Evolutionary conservation across 108 stramenopile genomes (phyloP), one percentile per base, ranked within the genome.

Genomic region (Fragilaria radians): DNA sequence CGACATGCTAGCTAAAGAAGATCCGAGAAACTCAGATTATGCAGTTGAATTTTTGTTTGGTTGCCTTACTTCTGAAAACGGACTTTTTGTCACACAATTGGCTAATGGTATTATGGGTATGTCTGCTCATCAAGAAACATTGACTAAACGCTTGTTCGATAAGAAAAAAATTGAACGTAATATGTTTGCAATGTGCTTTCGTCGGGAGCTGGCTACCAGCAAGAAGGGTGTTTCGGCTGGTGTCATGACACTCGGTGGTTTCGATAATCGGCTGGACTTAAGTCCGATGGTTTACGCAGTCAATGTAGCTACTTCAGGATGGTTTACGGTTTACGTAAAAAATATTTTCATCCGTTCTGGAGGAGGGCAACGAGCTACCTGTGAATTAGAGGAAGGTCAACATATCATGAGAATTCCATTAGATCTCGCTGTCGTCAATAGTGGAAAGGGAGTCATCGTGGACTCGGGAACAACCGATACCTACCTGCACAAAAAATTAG

Each of bases 31-130:
- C 59, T 45, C 49, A 28, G n/a, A 63, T 7, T 74, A 72, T 47
- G 36, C 72, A 0, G 63, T 82, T 4, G 56, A 54, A 5, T 91
- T 98, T 46, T 78, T 87, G 59, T 98, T 98, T 82, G 97, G 96
- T 17, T 98, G 97, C 66, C 90, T 89, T 60, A 80, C 74, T 28
- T 31, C 30, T 18, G 73, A 77, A 25, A 78, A 70, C 4, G 92
- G 92, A 0, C 80, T 91, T 26, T 89, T 85, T 58, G 61, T 83
- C 19, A 88, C 91, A 29, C 94, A 96, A 65, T 67, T 94, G 42
- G 95, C 94, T 21, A 79, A 91, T 60, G 97, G 97, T 4, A 96
- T 98, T 27, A 90, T 98, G 87, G 97, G 97, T 4, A 78, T 98
- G 80, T 84, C 86, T 36, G 82, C 80, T 2, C 70, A 82, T 34